Conservation (phyloP, 2,329 filamentous ascomycete species). For the Chaetoscypha palmicola region DNA sequence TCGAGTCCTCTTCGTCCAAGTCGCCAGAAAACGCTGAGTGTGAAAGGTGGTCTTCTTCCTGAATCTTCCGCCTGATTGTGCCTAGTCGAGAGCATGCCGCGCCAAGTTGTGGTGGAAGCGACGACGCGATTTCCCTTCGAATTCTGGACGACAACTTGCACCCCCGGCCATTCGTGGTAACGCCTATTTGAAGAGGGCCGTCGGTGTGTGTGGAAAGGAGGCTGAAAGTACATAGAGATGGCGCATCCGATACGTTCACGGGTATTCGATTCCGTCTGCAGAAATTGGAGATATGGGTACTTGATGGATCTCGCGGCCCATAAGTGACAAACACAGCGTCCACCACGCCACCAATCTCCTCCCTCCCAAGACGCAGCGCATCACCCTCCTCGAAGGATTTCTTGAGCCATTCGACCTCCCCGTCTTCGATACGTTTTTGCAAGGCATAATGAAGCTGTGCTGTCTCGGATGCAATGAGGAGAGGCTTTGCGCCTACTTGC, state of each 20-base stretch:
- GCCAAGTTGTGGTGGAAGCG: slow-evolving; percentile 69
- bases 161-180: slow-evolving; percentile 90
- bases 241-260: slow-evolving; percentile 85
- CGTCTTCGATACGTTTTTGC: slow-evolving; percentile 57
- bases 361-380: slow-evolving; percentile 68
- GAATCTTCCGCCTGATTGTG: slow-evolving; percentile 60
- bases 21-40: slow-evolving; percentile 27
- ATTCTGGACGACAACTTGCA: slow-evolving; percentile 91
- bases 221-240: slow-evolving; percentile 80
- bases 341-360: slow-evolving; percentile 69
- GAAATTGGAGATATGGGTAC: slow-evolving; percentile 60
- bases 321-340: slow-evolving; percentile 87
- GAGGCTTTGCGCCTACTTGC: slow-evolving; percentile 71
- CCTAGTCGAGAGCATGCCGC: slow-evolving; percentile 71
- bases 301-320: slow-evolving; percentile 45
- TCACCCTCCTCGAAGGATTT: slow-evolving; percentile 64
- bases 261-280: slow-evolving; percentile 80
- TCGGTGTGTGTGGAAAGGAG: slow-evolving; percentile 84
- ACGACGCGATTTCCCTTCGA: slow-evolving; percentile 76
- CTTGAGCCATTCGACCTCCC: slow-evolving; percentile 58
- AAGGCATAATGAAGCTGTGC: slow-evolving; percentile 51
- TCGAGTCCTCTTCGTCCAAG: slow-evolving; percentile 47
- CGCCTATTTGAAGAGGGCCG: slow-evolving; percentile 86
- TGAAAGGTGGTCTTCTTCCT: slow-evolving; percentile 60
- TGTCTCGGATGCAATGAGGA: slow-evolving; percentile 66